A percentile compares a stretch with the other conserved stretches of the same genome.
Evolutionary conservation across 2,329 filamentous ascomycete species (phyloP).

Genomic region (Lasiodiplodia sp.): DNA sequence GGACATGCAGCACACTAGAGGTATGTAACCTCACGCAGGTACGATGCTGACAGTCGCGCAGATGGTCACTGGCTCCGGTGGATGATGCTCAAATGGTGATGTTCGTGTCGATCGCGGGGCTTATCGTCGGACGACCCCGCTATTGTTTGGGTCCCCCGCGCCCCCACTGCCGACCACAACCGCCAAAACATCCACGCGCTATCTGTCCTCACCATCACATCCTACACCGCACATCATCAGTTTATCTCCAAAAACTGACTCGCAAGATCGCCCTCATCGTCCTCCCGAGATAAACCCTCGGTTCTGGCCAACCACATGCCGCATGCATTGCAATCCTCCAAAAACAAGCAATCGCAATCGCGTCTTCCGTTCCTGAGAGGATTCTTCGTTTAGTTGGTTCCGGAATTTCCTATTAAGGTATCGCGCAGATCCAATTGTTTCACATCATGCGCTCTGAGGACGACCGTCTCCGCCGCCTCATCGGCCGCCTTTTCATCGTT

Average conservation of each 20-base stretch:
- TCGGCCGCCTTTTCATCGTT: conserved; percentile 26
- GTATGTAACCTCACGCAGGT: neutral
- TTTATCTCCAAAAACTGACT: neutral
- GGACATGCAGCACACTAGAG: conserved; percentile 4
- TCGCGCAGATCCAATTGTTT: neutral
- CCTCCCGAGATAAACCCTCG: neutral
- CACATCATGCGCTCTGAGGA: neutral
- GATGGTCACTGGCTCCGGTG: neutral
- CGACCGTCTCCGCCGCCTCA: conserved; percentile 16
- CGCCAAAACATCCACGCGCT: neutral
- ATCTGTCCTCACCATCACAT: neutral
- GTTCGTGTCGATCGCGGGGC: neutral
- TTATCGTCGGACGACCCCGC: neutral
- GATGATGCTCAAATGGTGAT: neutral
- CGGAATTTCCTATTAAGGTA: conserved; percentile 3
- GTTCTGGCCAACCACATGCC: neutral
- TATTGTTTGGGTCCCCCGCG: neutral
- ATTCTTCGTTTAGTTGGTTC: no score
- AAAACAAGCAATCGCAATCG: neutral
- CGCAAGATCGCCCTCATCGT: neutral
- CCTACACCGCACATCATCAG: neutral
- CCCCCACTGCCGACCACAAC: neutral
- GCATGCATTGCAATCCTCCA: neutral
- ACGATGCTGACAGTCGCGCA: neutral
- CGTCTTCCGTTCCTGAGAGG: neutral